phyloP scores from a whole-genome alignment of 2,329 filamentous ascomycete species.

The Pyrenophora graminea region DNA sequence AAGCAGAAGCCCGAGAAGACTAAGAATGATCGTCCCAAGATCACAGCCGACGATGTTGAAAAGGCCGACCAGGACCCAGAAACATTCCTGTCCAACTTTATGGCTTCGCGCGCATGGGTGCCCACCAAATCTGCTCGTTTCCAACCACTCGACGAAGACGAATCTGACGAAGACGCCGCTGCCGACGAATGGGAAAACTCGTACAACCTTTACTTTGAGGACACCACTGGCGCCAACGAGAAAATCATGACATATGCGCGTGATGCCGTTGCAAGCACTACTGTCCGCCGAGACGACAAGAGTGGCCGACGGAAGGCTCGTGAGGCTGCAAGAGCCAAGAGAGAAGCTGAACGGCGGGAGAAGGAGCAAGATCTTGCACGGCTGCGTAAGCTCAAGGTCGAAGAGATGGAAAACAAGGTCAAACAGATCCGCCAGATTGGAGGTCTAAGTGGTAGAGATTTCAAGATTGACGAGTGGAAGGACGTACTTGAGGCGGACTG shows the following conservation, averaged over 20 bases:
- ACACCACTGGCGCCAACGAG: constrained; percentile 86
- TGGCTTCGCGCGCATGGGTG: constrained; percentile 90
- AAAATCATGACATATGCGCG: constrained; percentile 85
- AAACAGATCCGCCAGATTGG: constrained; percentile 87
- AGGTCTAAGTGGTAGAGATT: constrained; percentile 69
- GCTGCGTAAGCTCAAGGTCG: constrained; percentile 83
- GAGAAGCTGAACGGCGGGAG: constrained; percentile 76
- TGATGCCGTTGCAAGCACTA: constrained; percentile 79
- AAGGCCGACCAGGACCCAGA: constrained; percentile 88
- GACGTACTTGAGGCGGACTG: constrained; percentile 84
- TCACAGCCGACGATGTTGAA: constrained; percentile 62
- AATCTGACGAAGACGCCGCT: constrained; percentile 66
- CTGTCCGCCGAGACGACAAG: constrained; percentile 81
- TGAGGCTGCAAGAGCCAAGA: constrained; percentile 75
- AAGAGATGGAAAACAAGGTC: constrained; percentile 86
- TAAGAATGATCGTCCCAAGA: constrained; percentile 40
- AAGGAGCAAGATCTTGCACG: constrained; percentile 80
- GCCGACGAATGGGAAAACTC: constrained; percentile 90
- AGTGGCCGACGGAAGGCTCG: constrained; percentile 76
- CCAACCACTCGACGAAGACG: constrained; percentile 88
- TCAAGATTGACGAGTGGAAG: constrained; percentile 80
- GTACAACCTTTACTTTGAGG: constrained; percentile 95
- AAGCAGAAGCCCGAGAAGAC: constrained; percentile 59
- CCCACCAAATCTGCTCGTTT: constrained; percentile 68
- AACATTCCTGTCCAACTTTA: constrained; percentile 90